Conservation (phyloP, 495 filamentous ascomycete genomes). For the Letharia columbiana region DNA sequence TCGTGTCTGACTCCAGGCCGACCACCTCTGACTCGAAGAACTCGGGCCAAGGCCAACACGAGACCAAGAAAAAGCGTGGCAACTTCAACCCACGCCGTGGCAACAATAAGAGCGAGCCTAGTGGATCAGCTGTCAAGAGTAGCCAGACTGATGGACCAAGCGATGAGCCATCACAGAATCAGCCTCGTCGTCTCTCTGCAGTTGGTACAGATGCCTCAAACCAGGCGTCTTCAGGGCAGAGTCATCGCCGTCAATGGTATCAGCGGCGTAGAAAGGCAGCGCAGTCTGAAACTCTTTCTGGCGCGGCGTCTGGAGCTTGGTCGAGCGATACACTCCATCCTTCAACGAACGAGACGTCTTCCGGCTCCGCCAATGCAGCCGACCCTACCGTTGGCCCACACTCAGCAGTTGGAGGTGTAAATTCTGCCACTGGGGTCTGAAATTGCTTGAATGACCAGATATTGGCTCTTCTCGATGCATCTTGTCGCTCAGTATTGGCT, state of each 20-base stretch:
- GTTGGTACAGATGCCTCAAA: background rate
- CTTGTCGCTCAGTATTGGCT: background rate
- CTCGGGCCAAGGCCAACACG: background rate
- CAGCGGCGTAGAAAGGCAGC: conserved; percentile 4
- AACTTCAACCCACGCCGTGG: conserved; percentile 5
- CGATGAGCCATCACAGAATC: background rate
- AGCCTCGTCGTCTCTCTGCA: conserved; percentile 13
- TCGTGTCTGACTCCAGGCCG: background rate
- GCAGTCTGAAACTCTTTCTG: background rate
- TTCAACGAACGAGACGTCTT: background rate
- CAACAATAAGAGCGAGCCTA: conserved; percentile 12
- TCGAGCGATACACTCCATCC: conserved; percentile 7
- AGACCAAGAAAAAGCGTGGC: background rate
- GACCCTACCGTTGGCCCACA: background rate
- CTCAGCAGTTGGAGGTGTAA: background rate
- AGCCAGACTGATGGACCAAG: conserved; percentile 9
- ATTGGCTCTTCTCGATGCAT: background rate
- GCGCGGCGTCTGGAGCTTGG: conserved; percentile 7
- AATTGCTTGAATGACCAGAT: background rate
- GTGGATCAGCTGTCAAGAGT: background rate
- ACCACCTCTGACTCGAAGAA: background rate
- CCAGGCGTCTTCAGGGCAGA: background rate
- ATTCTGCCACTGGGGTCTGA: background rate
- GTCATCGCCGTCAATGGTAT: conserved; percentile 6
- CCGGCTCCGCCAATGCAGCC: background rate